Percentiles rank a stretch among this genome's conserved stretches.
Evolutionary conservation across 306 rosid species (phyloP).

Genomic region (Trifolium subterraneum): DNA sequence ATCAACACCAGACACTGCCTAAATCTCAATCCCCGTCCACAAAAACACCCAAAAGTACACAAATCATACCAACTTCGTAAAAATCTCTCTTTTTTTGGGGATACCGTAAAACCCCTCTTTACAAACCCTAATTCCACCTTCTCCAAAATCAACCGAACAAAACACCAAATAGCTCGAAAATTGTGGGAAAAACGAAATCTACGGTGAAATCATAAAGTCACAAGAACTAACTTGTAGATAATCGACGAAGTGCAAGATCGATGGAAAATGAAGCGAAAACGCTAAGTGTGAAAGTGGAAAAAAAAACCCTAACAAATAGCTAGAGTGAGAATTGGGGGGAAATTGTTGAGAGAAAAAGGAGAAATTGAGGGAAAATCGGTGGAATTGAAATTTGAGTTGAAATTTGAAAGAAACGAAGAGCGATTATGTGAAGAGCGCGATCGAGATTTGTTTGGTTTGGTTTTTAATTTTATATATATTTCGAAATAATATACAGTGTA

Average conservation of each 20-base stretch:
- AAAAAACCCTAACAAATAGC: constrained; percentile 20
- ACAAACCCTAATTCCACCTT: constrained; percentile 45
- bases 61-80: not conserved
- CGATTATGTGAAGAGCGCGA: constrained; percentile 30
- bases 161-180: not conserved
- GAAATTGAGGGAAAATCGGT: constrained; percentile 15
- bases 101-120: not conserved
- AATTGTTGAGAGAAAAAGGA: not conserved
- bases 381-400: constrained; percentile 20
- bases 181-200: not conserved
- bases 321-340: not conserved
- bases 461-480: not conserved
- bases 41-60: not conserved
- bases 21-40: constrained; percentile 35
- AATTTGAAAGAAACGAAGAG: constrained; percentile 12
- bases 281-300: not conserved
- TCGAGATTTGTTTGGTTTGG: constrained; percentile 37
- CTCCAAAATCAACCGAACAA: not conserved
- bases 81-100: not conserved
- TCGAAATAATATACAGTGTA: not conserved
- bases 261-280: not conserved
- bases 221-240: not conserved
- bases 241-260: not conserved
- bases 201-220: not conserved
- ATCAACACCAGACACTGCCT: constrained; percentile 26